Conservation (phyloP, 2,329 filamentous ascomycete genomes). For the Claviceps sp. region DNA sequence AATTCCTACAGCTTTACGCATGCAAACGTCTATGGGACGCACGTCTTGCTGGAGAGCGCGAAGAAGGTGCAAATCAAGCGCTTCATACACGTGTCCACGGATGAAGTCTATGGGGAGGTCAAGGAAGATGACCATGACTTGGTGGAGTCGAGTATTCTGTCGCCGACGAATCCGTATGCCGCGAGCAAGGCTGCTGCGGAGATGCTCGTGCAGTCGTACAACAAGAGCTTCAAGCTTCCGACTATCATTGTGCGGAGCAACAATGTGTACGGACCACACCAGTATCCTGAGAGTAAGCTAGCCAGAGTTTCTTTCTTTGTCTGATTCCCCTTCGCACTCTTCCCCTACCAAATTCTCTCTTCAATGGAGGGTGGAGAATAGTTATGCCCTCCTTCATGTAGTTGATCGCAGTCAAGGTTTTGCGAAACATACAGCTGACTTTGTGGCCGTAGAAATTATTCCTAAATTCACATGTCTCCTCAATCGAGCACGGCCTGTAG, state of each 20-base stretch:
- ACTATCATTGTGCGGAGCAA: conserved; percentile 71
- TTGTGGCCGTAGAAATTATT: conserved; percentile 52
- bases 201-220: conserved; percentile 79
- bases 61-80: conserved; percentile 56
- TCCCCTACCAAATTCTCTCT: no score
- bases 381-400: no score
- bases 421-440: not conserved
- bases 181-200: conserved; percentile 72
- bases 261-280: conserved; percentile 76
- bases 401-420: no score
- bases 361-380: no score
- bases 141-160: conserved; percentile 59
- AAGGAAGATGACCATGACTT: conserved; percentile 58
- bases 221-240: conserved; percentile 69
- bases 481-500: conserved; percentile 50
- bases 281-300: conserved; percentile 65
- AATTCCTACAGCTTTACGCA: conserved; percentile 73
- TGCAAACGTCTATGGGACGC: conserved; percentile 75
- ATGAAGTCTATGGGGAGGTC: conserved; percentile 77
- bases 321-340: not conserved
- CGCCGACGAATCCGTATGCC: conserved; percentile 71
- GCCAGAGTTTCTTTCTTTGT: not conserved
- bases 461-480: conserved; percentile 68
- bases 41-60: conserved; percentile 65
- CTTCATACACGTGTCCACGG: conserved; percentile 74